Percentiles rank a stretch among this genome's conserved stretches.
Conservation (phyloP, 306 rosid species). For the Pterocarpus santalinus region DNA sequence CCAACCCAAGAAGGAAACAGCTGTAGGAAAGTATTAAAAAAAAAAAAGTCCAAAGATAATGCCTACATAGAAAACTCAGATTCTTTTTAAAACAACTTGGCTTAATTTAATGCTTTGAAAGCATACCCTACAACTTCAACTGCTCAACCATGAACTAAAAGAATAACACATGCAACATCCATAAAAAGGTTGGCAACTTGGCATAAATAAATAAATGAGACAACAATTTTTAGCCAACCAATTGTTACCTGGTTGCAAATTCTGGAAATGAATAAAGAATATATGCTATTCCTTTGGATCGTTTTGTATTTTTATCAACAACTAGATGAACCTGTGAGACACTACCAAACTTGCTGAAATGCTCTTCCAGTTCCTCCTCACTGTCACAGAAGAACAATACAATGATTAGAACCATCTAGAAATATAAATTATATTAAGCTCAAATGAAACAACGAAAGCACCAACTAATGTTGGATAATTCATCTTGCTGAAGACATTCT, state of each 20-base stretch:
- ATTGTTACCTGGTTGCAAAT: constrained; percentile 68
- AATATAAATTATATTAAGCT: constrained; percentile 14
- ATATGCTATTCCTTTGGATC: constrained; percentile 82
- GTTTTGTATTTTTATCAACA: constrained; percentile 81
- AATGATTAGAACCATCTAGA: constrained; percentile 17
- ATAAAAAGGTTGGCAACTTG: background rate
- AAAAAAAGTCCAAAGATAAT: constrained; percentile 27
- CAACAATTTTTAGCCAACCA: constrained; percentile 23
- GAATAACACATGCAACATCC: constrained; percentile 14
- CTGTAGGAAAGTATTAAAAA: background rate
- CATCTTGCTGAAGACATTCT: constrained; percentile 28
- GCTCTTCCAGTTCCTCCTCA: constrained; percentile 88
- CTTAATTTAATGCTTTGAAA: background rate
- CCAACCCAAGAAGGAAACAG: constrained; percentile 4
- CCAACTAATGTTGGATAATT: constrained; percentile 8
- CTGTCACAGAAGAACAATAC: constrained; percentile 53
- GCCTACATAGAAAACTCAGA: background rate
- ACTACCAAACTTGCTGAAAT: constrained; percentile 70
- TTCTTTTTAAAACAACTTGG: constrained; percentile 22
- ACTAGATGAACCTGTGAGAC: constrained; percentile 84
- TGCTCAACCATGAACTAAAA: constrained; percentile 3
- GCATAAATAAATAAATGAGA: constrained; percentile 20
- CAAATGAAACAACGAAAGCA: constrained; percentile 28
- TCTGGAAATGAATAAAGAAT: constrained; percentile 65
- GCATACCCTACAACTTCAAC: constrained; percentile 2